Evolutionary conservation across 1,284 basidiomycete genomes (phyloP).

Genomic region (Boletellus deceptivus): DNA sequence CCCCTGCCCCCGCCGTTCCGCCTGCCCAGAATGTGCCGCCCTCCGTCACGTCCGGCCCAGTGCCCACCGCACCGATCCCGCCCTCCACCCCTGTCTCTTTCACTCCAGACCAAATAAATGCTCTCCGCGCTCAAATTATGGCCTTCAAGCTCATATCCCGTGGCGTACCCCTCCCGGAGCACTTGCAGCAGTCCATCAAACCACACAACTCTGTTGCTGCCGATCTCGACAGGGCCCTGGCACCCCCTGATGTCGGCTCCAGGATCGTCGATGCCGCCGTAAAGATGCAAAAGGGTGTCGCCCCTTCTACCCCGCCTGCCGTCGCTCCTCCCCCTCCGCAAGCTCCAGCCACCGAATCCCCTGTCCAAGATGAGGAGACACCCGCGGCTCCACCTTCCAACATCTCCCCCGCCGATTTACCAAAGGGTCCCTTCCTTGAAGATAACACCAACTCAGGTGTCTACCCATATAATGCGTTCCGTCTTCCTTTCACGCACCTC

Average conservation of each 20-base stretch:
- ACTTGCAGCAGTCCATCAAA: slow-evolving; percentile 77
- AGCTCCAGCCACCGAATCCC: slow-evolving; percentile 9
- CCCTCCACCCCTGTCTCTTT: slow-evolving; percentile 71
- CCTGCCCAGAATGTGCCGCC: slow-evolving; percentile 14
- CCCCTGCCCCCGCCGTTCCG: slow-evolving; percentile 1
- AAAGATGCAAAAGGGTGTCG: slow-evolving; percentile 65
- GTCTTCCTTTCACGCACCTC: slow-evolving; percentile 80
- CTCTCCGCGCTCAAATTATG: slow-evolving; percentile 85
- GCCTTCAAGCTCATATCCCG: slow-evolving; percentile 85
- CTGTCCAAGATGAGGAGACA: slow-evolving; percentile 45
- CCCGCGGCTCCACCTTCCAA: slow-evolving; percentile 24
- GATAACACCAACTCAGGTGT: slow-evolving; percentile 80
- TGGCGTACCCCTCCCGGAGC: slow-evolving; percentile 78
- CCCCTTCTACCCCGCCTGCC: slow-evolving; percentile 16
- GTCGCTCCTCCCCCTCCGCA: slow-evolving; percentile 11
- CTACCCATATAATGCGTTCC: slow-evolving; percentile 96
- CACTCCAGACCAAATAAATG: slow-evolving; percentile 79
- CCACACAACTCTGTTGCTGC: slow-evolving; percentile 56
- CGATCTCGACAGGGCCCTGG: slow-evolving; percentile 64
- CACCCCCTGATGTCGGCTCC: slow-evolving; percentile 56
- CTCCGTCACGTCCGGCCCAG: slow-evolving; percentile 29
- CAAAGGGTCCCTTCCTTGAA: slow-evolving; percentile 73
- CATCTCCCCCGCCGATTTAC: slow-evolving; percentile 50
- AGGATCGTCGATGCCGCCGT: slow-evolving; percentile 76
- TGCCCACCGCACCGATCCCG: slow-evolving; percentile 30